Percentiles rank a stretch among this genome's conserved stretches.
These are phyloP conservation scores for Abelmoschus esculentus DNA, from an alignment of 345 rosid genomes.

Conservation along the genomic window DNA sequence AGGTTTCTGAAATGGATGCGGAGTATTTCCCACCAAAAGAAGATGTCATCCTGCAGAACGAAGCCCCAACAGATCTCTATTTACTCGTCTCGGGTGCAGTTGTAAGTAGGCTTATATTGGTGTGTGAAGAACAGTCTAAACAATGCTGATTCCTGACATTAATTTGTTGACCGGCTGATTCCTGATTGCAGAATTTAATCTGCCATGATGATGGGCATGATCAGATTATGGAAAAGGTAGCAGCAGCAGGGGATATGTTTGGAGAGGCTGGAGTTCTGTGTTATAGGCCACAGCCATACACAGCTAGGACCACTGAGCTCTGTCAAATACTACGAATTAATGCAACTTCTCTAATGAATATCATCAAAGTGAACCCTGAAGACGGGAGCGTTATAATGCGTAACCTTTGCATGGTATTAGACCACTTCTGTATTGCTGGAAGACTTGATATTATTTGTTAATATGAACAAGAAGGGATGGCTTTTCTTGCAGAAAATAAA, in stretches of 20 bases:
- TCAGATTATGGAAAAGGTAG: conserved; percentile 51
- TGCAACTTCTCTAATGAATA: conserved; percentile 56
- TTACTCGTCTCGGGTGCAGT: conserved; percentile 77
- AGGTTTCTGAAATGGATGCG: conserved; percentile 91
- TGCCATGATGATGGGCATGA: conserved; percentile 38
- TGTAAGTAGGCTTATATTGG: conserved; percentile 35
- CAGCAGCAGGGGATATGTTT: conserved; percentile 54
- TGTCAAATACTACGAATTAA: conserved; percentile 68
- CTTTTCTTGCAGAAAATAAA: conserved; percentile 49
- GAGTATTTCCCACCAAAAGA: conserved; percentile 93
- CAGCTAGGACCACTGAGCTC: conserved; percentile 61
- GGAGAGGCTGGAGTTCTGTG: conserved; percentile 86
- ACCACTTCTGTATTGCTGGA: conserved; percentile 4
- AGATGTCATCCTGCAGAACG: conserved; percentile 63
- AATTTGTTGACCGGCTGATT: neutral
- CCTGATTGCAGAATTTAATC: conserved; percentile 49
- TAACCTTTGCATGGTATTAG: conserved; percentile 57
- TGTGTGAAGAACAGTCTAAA: neutral
- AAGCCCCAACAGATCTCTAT: conserved; percentile 75
- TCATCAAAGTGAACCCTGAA: conserved; percentile 43
- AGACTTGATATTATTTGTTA: neutral
- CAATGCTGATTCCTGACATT: conserved; percentile 1
- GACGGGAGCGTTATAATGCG: conserved; percentile 59
- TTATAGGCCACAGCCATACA: conserved; percentile 73
- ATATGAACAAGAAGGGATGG: conserved; percentile 15